Percentiles rank a stretch among this genome's conserved stretches.
These are phyloP conservation scores for Cladophialophora chaetospira DNA, from an alignment of 2,329 filamentous ascomycete genomes.

Conservation along the genomic window DNA sequence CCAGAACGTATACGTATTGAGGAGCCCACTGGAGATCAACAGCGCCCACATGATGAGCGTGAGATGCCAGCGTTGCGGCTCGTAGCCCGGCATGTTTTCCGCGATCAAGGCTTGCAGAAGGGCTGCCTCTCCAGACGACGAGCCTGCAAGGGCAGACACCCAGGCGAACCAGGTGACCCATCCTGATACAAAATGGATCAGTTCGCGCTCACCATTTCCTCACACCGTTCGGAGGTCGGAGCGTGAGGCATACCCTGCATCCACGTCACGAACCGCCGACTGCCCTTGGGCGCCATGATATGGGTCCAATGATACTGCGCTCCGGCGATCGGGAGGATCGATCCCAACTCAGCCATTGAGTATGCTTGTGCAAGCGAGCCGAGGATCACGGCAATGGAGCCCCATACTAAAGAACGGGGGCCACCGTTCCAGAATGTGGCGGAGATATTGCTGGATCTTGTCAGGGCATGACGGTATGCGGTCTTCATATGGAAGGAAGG, in stretches of 20 bases:
- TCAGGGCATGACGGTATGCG: background rate
- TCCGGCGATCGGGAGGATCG: constrained; percentile 45
- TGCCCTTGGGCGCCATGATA: constrained; percentile 36
- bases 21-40: constrained; percentile 36
- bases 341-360: constrained; percentile 45
- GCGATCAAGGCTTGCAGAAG: constrained; percentile 40
- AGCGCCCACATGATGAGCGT: constrained; percentile 44
- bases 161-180: constrained; percentile 49
- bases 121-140: constrained; percentile 40
- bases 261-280: constrained; percentile 40
- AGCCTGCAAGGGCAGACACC: constrained; percentile 38
- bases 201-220: background rate
- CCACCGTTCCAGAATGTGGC: constrained; percentile 39
- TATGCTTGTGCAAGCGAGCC: constrained; percentile 38
- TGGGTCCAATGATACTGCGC: constrained; percentile 49
- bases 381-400: constrained; percentile 36
- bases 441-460: constrained; percentile 24
- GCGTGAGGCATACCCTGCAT: constrained; percentile 32
- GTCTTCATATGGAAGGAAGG: background rate
- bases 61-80: constrained; percentile 41
- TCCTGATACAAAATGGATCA: constrained; percentile 23
- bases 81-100: constrained; percentile 39
- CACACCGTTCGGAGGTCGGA: constrained; percentile 18
- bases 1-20: constrained; percentile 38
- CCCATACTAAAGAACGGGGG: constrained; percentile 38